These are phyloP conservation scores for Paralagenidium karlingii DNA, from an alignment of 352 stramenopile species.

Conservation along the genomic window DNA sequence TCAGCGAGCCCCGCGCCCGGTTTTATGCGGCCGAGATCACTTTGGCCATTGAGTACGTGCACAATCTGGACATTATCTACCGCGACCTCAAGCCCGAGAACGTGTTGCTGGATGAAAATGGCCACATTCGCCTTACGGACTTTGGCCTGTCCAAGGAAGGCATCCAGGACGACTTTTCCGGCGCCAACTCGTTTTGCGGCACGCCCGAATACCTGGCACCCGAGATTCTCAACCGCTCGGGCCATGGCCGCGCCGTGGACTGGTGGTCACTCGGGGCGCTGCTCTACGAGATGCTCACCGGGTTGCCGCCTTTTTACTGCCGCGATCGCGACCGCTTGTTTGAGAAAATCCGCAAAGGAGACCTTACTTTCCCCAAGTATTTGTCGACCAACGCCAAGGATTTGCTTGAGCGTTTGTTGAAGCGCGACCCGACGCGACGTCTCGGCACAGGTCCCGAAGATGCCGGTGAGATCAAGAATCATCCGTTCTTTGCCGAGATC, in stretches of 20 bases:
- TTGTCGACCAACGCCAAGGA: slow-evolving; percentile 74
- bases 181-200: slow-evolving; percentile 95
- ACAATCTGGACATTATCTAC: slow-evolving; percentile 93
- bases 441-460: slow-evolving; percentile 86
- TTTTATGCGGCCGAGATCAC: slow-evolving; percentile 98
- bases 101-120: slow-evolving; percentile 92
- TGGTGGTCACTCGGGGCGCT: slow-evolving; percentile 94
- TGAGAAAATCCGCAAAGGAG: slow-evolving; percentile 93
- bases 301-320: slow-evolving; percentile 88
- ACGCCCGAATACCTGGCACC: slow-evolving; percentile 98
- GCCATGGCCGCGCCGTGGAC: slow-evolving; percentile 95
- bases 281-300: slow-evolving; percentile 75
- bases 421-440: slow-evolving; percentile 87
- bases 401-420: slow-evolving; percentile 86
- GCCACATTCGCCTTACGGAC: slow-evolving; percentile 96
- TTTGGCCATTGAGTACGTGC: slow-evolving; percentile 91
- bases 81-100: slow-evolving; percentile 97
- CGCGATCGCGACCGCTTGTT: slow-evolving; percentile 94
- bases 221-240: slow-evolving; percentile 95
- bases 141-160: slow-evolving; percentile 92
- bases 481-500: slow-evolving; percentile 72
- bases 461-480: slow-evolving; percentile 69
- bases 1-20: slow-evolving; percentile 85
- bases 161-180: slow-evolving; percentile 85
- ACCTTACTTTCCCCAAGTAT: slow-evolving; percentile 94